These are phyloP conservation scores for Stachybotrys elegans DNA, from an alignment of 2,329 filamentous ascomycete species.

Conservation along the genomic window DNA sequence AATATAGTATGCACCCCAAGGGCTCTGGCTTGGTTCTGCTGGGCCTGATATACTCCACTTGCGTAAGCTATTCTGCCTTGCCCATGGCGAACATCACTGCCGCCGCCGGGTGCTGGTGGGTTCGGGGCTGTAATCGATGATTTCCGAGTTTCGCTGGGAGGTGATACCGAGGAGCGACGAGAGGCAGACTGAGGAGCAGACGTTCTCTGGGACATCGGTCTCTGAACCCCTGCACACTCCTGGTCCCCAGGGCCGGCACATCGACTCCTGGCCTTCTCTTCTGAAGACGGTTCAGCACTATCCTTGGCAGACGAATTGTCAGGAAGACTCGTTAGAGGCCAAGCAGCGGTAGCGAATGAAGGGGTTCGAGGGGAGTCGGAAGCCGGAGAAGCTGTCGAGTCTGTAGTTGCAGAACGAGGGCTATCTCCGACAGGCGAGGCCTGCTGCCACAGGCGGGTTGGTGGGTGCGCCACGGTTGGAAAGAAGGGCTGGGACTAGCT, in stretches of 20 bases:
- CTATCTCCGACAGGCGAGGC: slow-evolving; percentile 24
- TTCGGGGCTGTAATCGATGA: slow-evolving; percentile 18
- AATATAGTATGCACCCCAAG: slow-evolving; percentile 33
- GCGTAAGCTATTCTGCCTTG: slow-evolving; percentile 13
- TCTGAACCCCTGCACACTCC: slow-evolving; percentile 51
- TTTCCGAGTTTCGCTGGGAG: slow-evolving; percentile 27
- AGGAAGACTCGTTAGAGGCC: slow-evolving; percentile 16
- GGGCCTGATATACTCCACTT: slow-evolving; percentile 16
- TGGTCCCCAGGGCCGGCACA: slow-evolving; percentile 50
- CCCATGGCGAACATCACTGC: slow-evolving; percentile 18
- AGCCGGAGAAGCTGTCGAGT: slow-evolving; percentile 24
- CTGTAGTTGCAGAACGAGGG: slow-evolving; percentile 23
- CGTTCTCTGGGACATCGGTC: slow-evolving; percentile 60
- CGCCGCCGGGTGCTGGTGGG: slow-evolving; percentile 9
- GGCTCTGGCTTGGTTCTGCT: slow-evolving; percentile 18
- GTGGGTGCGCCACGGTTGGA: slow-evolving; percentile 28
- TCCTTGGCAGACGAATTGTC: slow-evolving; percentile 16
- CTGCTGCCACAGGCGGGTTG: slow-evolving; percentile 29
- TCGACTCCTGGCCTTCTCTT: slow-evolving; percentile 37
- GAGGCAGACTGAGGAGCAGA: slow-evolving; percentile 51
- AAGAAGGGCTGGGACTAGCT: slow-evolving; percentile 22
- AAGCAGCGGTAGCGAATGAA: slow-evolving; percentile 26
- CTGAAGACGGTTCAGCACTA: slow-evolving; percentile 14
- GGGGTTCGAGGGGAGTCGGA: slow-evolving; percentile 30
- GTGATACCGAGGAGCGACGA: slow-evolving; percentile 42